A percentile compares a stretch with the other conserved stretches of the same genome.
phyloP scores from a whole-genome alignment of 78 protist genomes.

The Bodo saltans region DNA sequence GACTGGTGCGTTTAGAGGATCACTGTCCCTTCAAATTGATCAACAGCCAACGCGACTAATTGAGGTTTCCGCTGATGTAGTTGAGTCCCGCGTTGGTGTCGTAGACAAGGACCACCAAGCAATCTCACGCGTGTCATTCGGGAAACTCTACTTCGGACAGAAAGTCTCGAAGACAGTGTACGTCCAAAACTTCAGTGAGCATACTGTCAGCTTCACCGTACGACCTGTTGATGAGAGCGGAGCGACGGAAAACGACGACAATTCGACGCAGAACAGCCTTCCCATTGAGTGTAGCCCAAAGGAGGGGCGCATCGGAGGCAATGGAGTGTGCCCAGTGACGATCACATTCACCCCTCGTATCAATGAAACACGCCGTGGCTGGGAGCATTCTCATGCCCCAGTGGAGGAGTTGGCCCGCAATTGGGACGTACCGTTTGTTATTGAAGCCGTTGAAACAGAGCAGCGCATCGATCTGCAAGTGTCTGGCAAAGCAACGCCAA shows the following conservation, averaged over 20 bases:
- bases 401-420: neutral
- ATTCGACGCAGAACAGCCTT: neutral
- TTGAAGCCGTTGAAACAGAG: slow-evolving; percentile 32
- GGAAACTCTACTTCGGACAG: slow-evolving; percentile 32
- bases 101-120: neutral
- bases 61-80: slow-evolving; percentile 18
- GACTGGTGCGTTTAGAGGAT: neutral
- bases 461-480: slow-evolving; percentile 16
- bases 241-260: slow-evolving; percentile 13
- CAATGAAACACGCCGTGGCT: neutral
- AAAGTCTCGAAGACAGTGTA: neutral
- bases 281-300: slow-evolving; percentile 8
- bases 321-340: neutral
- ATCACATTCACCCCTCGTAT: slow-evolving; percentile 4
- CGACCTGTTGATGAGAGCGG: neutral
- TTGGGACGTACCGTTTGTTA: neutral
- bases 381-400: neutral
- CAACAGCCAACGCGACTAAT: neutral
- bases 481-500: slow-evolving; percentile 7
- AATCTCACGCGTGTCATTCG: slow-evolving; percentile 17
- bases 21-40: neutral
- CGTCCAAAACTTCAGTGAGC: neutral
- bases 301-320: slow-evolving; percentile 16
- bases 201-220: slow-evolving; percentile 22
- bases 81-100: slow-evolving; percentile 18